Percentiles rank a stretch among this genome's conserved stretches.
These are phyloP conservation scores for Cryptosporidium ubiquitum DNA, from an alignment of 169 alveolate species.

Conservation along the genomic window DNA sequence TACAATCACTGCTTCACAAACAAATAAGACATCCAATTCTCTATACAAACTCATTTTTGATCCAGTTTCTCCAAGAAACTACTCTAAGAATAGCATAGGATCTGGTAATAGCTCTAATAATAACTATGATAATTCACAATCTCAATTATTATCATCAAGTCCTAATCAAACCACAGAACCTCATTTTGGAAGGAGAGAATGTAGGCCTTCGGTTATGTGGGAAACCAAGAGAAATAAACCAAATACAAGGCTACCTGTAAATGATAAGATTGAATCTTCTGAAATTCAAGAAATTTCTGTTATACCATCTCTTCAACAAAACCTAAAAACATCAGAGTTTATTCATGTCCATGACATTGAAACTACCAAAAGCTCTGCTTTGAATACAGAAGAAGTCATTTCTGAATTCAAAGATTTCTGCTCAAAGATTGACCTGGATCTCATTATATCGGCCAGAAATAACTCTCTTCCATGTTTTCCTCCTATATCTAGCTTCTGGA, in stretches of 20 bases:
- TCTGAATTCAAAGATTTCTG: neutral
- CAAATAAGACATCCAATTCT: neutral
- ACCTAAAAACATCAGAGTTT: neutral
- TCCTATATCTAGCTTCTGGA: neutral
- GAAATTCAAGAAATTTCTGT: neutral
- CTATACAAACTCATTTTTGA: constrained; percentile 33
- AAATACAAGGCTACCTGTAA: neutral
- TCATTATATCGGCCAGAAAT: neutral
- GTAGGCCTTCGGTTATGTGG: constrained; percentile 75
- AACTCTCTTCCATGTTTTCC: neutral
- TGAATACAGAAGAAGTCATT: neutral
- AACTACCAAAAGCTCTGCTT: neutral
- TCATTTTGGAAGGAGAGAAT: constrained; percentile 69
- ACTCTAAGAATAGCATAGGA: neutral
- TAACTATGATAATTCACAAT: neutral
- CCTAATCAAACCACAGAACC: constrained; percentile 6
- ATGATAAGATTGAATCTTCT: neutral
- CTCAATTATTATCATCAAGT: neutral
- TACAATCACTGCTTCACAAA: neutral
- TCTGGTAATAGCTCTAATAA: neutral
- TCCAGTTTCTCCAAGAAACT: neutral
- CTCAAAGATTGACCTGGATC: neutral
- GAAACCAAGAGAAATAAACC: constrained; percentile 53
- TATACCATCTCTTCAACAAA: neutral
- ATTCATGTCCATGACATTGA: neutral